phyloP scores from a whole-genome alignment of 2,329 filamentous ascomycete genomes.

The Fusarium robinianum region DNA sequence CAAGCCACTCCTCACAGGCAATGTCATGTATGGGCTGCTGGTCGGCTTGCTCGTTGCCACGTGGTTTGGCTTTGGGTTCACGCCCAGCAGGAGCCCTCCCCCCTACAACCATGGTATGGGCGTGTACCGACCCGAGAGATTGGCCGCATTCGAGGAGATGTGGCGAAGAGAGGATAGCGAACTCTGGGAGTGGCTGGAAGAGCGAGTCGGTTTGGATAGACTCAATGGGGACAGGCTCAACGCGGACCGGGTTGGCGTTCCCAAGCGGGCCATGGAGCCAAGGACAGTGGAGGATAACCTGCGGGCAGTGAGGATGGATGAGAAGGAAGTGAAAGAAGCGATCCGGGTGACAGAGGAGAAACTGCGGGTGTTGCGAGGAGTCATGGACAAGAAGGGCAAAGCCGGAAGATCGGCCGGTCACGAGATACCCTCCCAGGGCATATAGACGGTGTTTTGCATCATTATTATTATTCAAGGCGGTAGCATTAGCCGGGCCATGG shows the following conservation, averaged over 20 bases:
- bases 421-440: slow-evolving; percentile 20
- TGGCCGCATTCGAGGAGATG: slow-evolving; percentile 89
- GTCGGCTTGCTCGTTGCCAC: slow-evolving; percentile 73
- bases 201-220: slow-evolving; percentile 75
- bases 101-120: slow-evolving; percentile 42
- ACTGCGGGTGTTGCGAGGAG: slow-evolving; percentile 74
- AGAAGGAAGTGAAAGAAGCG: slow-evolving; percentile 76
- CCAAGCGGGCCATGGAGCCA: slow-evolving; percentile 57
- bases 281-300: slow-evolving; percentile 64
- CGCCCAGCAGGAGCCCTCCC: slow-evolving; percentile 43
- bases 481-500: slow-evolving; percentile 27
- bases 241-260: slow-evolving; percentile 40
- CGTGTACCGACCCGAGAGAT: slow-evolving; percentile 61
- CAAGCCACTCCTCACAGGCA: slow-evolving; percentile 72
- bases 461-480: slow-evolving; percentile 28
- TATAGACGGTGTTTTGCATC: slow-evolving; percentile 32
- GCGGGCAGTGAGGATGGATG: slow-evolving; percentile 65
- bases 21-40: slow-evolving; percentile 76
- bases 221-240: slow-evolving; percentile 48
- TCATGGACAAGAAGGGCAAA: slow-evolving; percentile 57
- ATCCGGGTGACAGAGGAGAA: slow-evolving; percentile 87
- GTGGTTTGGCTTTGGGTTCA: slow-evolving; percentile 70
- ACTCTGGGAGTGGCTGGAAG: slow-evolving; percentile 92
- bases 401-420: slow-evolving; percentile 13
- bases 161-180: slow-evolving; percentile 88